Conservation (phyloP, 2,329 filamentous ascomycete species). For the Monosporascus sp. region DNA sequence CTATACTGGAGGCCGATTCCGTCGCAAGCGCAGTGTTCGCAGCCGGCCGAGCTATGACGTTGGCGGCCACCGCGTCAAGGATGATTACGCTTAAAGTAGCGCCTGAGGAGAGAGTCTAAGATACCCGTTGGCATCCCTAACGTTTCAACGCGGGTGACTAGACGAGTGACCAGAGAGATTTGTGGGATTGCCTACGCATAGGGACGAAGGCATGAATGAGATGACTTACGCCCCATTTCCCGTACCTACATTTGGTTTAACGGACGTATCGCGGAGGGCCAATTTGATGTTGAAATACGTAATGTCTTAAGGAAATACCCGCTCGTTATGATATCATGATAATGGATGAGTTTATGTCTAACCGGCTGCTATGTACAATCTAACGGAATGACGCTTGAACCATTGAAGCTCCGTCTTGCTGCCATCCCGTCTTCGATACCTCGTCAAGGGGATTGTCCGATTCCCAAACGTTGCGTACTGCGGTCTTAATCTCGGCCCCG, state of each 20-base stretch:
- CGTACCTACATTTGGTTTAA: neutral
- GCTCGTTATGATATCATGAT: neutral
- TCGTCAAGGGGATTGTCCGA: no score
- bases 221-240: neutral
- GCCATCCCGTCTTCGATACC: no score
- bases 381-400: no score
- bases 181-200: neutral
- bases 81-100: conserved; percentile 55
- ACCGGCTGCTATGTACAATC: no score
- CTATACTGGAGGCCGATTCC: conserved; percentile 35
- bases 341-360: no score
- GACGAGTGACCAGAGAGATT: neutral
- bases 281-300: neutral
- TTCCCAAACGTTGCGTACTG: no score
- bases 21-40: conserved; percentile 45
- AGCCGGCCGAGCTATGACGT: conserved; percentile 52
- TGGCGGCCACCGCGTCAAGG: conserved; percentile 60
- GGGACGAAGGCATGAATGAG: neutral
- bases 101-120: neutral
- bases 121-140: neutral
- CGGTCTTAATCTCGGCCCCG: no score
- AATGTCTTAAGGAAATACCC: neutral
- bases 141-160: neutral
- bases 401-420: no score
- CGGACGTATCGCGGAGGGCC: neutral